A percentile compares a stretch with the other conserved stretches of the same genome.
These are phyloP conservation scores for Phialophora expanda DNA, from an alignment of 2,329 filamentous ascomycete genomes.

Conservation along the genomic window DNA sequence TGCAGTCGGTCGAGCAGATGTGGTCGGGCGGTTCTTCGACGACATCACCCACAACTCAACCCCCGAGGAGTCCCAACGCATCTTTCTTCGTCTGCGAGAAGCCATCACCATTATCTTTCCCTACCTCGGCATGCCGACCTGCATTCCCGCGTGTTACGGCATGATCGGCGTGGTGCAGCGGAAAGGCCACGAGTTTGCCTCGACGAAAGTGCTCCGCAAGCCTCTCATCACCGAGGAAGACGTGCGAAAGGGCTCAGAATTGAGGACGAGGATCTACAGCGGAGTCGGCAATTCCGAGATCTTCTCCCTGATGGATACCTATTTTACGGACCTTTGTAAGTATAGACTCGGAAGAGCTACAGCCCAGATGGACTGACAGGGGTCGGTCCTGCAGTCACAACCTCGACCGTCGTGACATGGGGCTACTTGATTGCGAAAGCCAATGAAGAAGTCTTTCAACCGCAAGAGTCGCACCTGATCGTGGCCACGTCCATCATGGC, in stretches of 20 bases:
- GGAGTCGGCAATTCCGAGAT: conserved; percentile 14
- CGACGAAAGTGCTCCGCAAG: conserved; percentile 12
- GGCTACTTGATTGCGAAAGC: conserved; percentile 24
- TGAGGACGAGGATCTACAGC: conserved; percentile 14
- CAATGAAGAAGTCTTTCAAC: conserved; percentile 25
- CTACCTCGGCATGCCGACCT: conserved; percentile 23
- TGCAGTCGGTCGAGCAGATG: conserved; percentile 25
- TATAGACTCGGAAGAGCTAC: no score
- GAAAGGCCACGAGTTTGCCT: conserved; percentile 15
- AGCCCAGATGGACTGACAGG: no score
- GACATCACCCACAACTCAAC: conserved; percentile 10
- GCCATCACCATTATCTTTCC: conserved; percentile 23
- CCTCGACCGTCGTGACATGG: conserved; percentile 4
- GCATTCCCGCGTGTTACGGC: conserved; percentile 25
- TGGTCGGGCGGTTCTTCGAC: conserved; percentile 26
- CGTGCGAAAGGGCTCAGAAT: conserved; percentile 15
- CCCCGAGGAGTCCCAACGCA: conserved; percentile 16
- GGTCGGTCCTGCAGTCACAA: no score
- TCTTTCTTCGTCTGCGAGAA: conserved; percentile 21
- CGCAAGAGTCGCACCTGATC: conserved; percentile 20
- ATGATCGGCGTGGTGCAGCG: conserved; percentile 26
- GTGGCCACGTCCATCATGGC: conserved; percentile 26
- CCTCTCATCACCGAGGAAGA: conserved; percentile 12
- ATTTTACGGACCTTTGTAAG: neutral
- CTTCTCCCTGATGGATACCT: neutral